Evolutionary conservation across 2,329 filamentous ascomycete genomes (phyloP).

Genomic region (Cryphonectria radicalis): DNA sequence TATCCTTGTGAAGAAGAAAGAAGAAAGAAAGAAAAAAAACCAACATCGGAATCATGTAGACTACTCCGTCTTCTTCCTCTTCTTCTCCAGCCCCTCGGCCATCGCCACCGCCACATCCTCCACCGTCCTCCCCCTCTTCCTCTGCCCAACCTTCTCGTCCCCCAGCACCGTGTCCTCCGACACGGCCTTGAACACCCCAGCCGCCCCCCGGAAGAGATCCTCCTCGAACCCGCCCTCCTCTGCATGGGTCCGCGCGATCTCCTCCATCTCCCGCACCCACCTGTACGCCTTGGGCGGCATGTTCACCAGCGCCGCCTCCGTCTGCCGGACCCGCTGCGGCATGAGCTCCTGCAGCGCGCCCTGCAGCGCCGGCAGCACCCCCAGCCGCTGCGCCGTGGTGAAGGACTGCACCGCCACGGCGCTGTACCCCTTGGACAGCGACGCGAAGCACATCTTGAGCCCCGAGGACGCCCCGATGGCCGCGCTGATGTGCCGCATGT

Average conservation of each 20-base stretch:
- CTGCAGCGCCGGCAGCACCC: conserved; percentile 63
- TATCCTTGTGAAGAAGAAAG: background rate
- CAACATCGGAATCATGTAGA: no score
- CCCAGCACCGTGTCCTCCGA: conserved; percentile 66
- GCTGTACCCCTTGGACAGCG: conserved; percentile 65
- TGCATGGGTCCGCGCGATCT: conserved; percentile 70
- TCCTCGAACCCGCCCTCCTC: conserved; percentile 66
- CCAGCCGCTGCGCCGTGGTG: conserved; percentile 67
- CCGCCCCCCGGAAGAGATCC: conserved; percentile 62
- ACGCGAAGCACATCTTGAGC: conserved; percentile 70
- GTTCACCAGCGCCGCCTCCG: conserved; percentile 48
- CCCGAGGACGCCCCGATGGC: conserved; percentile 61
- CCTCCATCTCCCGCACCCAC: conserved; percentile 78
- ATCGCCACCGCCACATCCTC: conserved; percentile 60
- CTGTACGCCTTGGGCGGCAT: conserved; percentile 79
- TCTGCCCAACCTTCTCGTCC: conserved; percentile 33
- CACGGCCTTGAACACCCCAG: conserved; percentile 63
- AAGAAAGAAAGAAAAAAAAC: background rate
- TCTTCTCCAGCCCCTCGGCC: conserved; percentile 46
- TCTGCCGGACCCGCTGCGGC: conserved; percentile 51
- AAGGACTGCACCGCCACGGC: conserved; percentile 73
- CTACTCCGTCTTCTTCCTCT: conserved; percentile 33
- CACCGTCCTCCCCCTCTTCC: conserved; percentile 28
- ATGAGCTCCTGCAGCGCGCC: conserved; percentile 56
- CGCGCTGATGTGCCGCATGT: conserved; percentile 52